Base-by-base conservation (phyloP, 352 stramenopile genomes). In the Blastocystis sp. region DNA sequence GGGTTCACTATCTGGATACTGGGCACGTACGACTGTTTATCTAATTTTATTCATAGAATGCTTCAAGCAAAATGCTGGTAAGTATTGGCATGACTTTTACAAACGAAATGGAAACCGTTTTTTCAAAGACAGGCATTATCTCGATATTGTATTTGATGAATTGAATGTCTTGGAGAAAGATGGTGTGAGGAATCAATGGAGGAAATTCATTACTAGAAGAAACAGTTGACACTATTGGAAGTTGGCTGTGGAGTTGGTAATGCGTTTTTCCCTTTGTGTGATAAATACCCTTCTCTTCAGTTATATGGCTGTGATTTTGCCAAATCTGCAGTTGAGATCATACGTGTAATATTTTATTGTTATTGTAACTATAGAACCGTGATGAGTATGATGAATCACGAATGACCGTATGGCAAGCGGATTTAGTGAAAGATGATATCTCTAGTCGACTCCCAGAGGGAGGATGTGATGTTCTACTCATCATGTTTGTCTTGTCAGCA, bases 21-120 rank as follows among this genome's bases (percentile, higher is more conserved):
- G 73, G 73, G 73, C 73, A 44, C 73, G 48, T 84, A 69, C 6
- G 1, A 4, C 15, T 35, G 27, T 17, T 5, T 19, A 22, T 27
- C 7, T 13, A 40, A 27, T 30, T 11, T 48, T 27, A 51, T 27
- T 6, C 70, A 57, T 73, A 95, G 93, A 92, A 5, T 95, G 95
- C 80, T 96, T 95, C 90, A 94, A 96, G 87, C 90, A 92, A 24
- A 93, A 96, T 76, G 94, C 94, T 0, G 93, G 93, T 68, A 95
- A 94, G 92, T 95, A 92, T 88, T 96, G 94, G 94, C 93, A 96
- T 89, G 94, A 95, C 73, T 96, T 96, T 90, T 96, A 96, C 91
- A 95, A 95, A 82, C 92, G 93, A 89, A 96, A 96, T 90, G 92
- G 93, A 42, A 95, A 93, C 88, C 95, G 95, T 80, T 96, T 96